Evolutionary conservation across 345 rosid species (phyloP).

Genomic region (Populus deltoides): DNA sequence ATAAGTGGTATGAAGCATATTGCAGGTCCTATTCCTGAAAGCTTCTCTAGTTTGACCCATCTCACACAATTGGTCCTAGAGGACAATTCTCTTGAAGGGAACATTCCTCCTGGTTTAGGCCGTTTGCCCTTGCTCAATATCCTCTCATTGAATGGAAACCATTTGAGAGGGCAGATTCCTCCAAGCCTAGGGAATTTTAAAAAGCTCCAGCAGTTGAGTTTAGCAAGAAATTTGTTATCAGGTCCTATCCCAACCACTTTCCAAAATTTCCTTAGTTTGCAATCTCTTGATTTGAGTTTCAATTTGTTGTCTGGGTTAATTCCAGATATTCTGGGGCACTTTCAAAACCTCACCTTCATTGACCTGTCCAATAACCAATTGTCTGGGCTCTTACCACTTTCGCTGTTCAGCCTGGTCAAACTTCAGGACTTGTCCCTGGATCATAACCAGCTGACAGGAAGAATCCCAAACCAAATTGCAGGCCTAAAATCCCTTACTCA

Average conservation of each 20-base stretch:
- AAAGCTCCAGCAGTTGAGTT: constrained; percentile 39
- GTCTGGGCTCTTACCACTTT: constrained; percentile 57
- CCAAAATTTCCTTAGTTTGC: constrained; percentile 43
- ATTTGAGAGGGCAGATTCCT: constrained; percentile 61
- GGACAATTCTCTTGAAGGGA: constrained; percentile 68
- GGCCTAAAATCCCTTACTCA: constrained; percentile 61
- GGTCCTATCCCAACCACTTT: constrained; percentile 70
- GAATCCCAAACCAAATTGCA: constrained; percentile 61
- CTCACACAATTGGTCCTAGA: constrained; percentile 65
- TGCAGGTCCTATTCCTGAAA: constrained; percentile 70
- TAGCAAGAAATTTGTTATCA: constrained; percentile 58
- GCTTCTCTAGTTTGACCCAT: constrained; percentile 42
- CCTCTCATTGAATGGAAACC: constrained; percentile 69
- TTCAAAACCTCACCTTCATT: constrained; percentile 48
- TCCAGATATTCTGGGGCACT: constrained; percentile 53
- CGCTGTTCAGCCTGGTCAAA: constrained; percentile 49
- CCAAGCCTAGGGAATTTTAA: constrained; percentile 54
- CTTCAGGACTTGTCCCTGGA: constrained; percentile 59
- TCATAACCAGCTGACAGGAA: constrained; percentile 60
- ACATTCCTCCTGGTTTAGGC: constrained; percentile 57
- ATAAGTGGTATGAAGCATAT: constrained; percentile 72
- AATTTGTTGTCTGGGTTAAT: constrained; percentile 62
- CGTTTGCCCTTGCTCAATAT: constrained; percentile 45
- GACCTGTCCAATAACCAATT: constrained; percentile 68
- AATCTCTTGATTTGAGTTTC: constrained; percentile 73